Conservation (phyloP, 257 asterid genomes). For the Cordia subcordata region DNA sequence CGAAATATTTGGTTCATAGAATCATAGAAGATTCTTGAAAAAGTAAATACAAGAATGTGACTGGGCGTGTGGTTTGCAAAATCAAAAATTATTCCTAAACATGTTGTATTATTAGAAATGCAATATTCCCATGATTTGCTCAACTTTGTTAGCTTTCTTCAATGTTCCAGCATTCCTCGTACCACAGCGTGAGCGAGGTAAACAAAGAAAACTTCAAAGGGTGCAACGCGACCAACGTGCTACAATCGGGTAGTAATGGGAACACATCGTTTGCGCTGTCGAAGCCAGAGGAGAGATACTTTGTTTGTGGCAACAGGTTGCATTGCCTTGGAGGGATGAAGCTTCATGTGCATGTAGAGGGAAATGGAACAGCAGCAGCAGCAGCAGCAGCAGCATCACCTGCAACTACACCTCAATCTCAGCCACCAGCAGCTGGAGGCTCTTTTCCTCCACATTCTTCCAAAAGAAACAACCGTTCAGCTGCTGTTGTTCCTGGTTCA, state of each 20-base stretch:
- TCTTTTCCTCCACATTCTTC: neutral
- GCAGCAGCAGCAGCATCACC: no score
- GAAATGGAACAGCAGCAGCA: neutral
- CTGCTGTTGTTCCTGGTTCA: neutral
- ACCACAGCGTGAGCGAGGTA: conserved; percentile 57
- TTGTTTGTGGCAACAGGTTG: conserved; percentile 59
- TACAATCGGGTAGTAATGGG: conserved; percentile 61
- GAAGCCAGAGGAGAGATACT: conserved; percentile 51
- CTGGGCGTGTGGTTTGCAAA: no score
- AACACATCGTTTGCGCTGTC: conserved; percentile 49
- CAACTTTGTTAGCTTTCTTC: no score
- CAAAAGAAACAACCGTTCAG: neutral
- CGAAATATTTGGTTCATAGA: no score
- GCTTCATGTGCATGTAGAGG: conserved; percentile 43
- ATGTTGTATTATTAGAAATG: no score
- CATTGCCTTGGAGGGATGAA: conserved; percentile 88
- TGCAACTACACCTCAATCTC: conserved; percentile 26
- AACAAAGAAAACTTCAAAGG: conserved; percentile 37
- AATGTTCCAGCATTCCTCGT: conserved; percentile 66
- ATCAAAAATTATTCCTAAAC: no score
- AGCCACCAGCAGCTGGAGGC: conserved; percentile 4
- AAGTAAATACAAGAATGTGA: no score
- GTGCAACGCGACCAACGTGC: conserved; percentile 64
- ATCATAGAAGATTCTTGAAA: no score
- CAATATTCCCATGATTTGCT: no score